Evolutionary conservation across 2,329 filamentous ascomycete genomes (phyloP), one percentile per base, ranked within the genome.

Genomic region (Phyllosticta capitalensis): DNA sequence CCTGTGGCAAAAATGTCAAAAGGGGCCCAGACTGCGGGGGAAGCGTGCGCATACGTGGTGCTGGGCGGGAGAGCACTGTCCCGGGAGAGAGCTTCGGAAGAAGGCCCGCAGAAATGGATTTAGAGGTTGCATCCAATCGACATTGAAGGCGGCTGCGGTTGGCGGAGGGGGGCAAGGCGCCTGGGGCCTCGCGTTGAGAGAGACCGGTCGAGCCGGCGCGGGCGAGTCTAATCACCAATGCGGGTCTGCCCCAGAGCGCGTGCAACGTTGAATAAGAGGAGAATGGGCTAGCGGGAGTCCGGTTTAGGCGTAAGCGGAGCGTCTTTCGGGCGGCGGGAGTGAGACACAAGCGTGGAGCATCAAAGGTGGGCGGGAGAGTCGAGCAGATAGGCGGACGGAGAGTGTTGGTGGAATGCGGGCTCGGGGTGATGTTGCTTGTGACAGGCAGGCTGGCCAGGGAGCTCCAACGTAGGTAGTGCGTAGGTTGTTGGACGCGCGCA

Each of bases 41-140:
- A 26, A 5, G 62, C 76, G 67, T 26, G 24, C 24, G 24, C 24
- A 26, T 78, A 86, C 84, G 80, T 97, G 90, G 74, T 95, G 90
- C 75, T 94, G 88, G 65, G 91, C 83, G 59, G 94, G 92, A 64
- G 87, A 84, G 81, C 94, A 97, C 85, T 97, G 92, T 69, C 88
- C 81, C 67, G 89, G 88, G 72, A 96, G 83, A 74, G 90, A 86
- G 83, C 91, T 97, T 80, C 90, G 91, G 83, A 96, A 96, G 85
- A 99, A 97, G 82, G 92, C 91, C 81, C 89, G 87, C 76, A 99
- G 83, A 78, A 96, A 97, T 75, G 94, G 94, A 79, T 99, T 99
- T 86, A 97, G 83, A 80, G 94, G 90, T 87, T 92, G 92, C 92
- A 96, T 96, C 85, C 87, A 88, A 80, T 76, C 77, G 72, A 74